phyloP scores from a whole-genome alignment of 352 stramenopile genomes.

The Blastocystis sp. region DNA sequence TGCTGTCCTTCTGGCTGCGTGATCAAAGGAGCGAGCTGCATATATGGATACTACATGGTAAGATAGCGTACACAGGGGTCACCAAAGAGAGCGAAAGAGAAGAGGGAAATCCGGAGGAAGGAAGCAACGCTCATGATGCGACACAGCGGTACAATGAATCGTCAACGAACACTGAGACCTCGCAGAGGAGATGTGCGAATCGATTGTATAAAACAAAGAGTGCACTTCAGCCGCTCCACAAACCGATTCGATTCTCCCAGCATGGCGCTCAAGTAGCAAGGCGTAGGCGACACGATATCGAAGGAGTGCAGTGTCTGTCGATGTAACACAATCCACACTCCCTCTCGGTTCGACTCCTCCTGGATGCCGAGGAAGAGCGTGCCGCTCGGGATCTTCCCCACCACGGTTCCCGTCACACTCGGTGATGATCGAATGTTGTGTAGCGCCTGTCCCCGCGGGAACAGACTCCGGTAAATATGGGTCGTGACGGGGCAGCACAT shows the following conservation, averaged over 20 bases:
- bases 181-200: not conserved
- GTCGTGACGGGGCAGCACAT: not conserved
- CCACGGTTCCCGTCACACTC: conserved; percentile 5
- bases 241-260: not conserved
- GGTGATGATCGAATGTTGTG: conserved; percentile 54
- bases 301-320: conserved; percentile 41
- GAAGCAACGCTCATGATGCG: too few relatives aligned
- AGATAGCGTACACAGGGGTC: too few relatives aligned
- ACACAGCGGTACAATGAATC: too few relatives aligned
- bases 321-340: conserved; percentile 44
- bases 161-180: too few relatives aligned
- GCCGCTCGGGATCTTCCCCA: conserved; percentile 38
- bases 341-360: conserved; percentile 20
- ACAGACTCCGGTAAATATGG: conserved; percentile 30
- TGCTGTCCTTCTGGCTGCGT: too few relatives aligned
- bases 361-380: conserved; percentile 23
- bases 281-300: conserved; percentile 22
- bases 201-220: conserved; percentile 20
- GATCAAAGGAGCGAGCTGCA: too few relatives aligned
- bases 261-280: conserved; percentile 40
- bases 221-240: conserved; percentile 24
- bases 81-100: too few relatives aligned
- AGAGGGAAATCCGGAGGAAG: too few relatives aligned
- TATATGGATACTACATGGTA: too few relatives aligned
- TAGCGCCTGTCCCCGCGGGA: conserved; percentile 25